Evolutionary conservation across 768 basidiomycete genomes (phyloP), one percentile per base, ranked within the genome.

Genomic region (Lentinula sp.): DNA sequence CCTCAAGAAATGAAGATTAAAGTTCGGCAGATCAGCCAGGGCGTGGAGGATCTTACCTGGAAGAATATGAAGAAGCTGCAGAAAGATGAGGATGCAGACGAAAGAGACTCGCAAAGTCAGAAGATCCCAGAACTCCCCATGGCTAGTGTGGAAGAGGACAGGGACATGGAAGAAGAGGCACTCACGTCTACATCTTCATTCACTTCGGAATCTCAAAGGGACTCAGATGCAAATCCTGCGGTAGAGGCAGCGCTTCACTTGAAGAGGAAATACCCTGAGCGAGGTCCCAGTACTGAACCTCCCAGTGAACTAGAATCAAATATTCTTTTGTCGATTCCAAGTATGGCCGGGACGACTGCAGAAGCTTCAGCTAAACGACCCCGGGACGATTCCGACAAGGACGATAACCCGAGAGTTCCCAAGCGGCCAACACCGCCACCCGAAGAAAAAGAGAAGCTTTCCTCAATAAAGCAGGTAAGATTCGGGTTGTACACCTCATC

Each of bases 41-140:
- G 87, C 32, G 88, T 91, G 36, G 88, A 90, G 70, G 90, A 91
- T 68, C 81, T 90, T 64, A 85, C 77, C 68, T 89, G 88, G 89
- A 78, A 80, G 69, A 85, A 82, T 61, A 72, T 73, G 69, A 78
- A 80, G 62, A 57, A 35, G 15, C 42, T 42, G 36, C n/a, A 15
- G 35, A 41, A 33, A 23, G 32, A 49, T 61, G 72, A 72, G 57
- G 70, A 60, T 33, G 10, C 9, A 16, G 49, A 72, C 59, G 66
- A 59, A 56, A 70, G 70, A 43, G 62, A 62, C 42, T 66, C 60
- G 32, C 36, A 18, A 35, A 54, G 59, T 20, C 16, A 48, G 18
- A 60, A 61, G 39, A 64, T 62, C 41, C 55, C 10, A 56, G 42
- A 62, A 9, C 6, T 15, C 6, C 20, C 42, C 9, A 57, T 28